phyloP scores from a whole-genome alignment of 2,329 filamentous ascomycete species.

The Cyanodermella asteris region DNA sequence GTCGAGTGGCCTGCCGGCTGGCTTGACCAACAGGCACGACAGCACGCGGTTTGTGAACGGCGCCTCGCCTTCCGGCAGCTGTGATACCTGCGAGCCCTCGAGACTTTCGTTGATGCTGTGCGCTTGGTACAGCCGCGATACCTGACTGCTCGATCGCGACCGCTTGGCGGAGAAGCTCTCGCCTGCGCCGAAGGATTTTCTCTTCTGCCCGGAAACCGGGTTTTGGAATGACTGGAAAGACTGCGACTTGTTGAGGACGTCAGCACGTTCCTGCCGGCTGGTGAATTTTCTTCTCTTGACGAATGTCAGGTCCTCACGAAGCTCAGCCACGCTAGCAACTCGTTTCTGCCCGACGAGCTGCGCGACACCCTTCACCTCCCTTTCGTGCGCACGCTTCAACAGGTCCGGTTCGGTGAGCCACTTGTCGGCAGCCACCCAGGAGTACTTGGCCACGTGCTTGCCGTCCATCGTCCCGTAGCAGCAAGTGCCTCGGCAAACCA shows the following conservation, averaged over 20 bases:
- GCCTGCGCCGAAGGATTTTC: too few relatives aligned
- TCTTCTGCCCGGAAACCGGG: too few relatives aligned
- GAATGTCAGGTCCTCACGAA: constrained; percentile 11
- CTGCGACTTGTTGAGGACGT: too few relatives aligned
- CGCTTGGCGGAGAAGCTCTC: too few relatives aligned
- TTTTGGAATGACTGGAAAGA: too few relatives aligned
- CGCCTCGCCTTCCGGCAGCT: too few relatives aligned
- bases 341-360: constrained; percentile 10
- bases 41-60: constrained; percentile 13
- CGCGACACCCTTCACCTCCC: constrained; percentile 11
- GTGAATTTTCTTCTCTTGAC: too few relatives aligned
- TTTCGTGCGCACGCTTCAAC: constrained; percentile 10
- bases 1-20: constrained; percentile 11
- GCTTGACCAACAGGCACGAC: constrained; percentile 13
- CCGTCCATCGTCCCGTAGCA: constrained; percentile 9
- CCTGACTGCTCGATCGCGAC: too few relatives aligned
- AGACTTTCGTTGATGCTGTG: too few relatives aligned
- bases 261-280: too few relatives aligned
- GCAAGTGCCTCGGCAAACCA: constrained; percentile 11
- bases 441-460: constrained; percentile 14
- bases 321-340: constrained; percentile 11
- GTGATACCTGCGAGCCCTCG: too few relatives aligned
- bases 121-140: too few relatives aligned
- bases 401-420: constrained; percentile 10
- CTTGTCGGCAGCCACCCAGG: constrained; percentile 13